Percentiles rank a stretch among this genome's conserved stretches.
phyloP scores from a whole-genome alignment of 2,329 filamentous ascomycete species.

The Esteya vermicola region DNA sequence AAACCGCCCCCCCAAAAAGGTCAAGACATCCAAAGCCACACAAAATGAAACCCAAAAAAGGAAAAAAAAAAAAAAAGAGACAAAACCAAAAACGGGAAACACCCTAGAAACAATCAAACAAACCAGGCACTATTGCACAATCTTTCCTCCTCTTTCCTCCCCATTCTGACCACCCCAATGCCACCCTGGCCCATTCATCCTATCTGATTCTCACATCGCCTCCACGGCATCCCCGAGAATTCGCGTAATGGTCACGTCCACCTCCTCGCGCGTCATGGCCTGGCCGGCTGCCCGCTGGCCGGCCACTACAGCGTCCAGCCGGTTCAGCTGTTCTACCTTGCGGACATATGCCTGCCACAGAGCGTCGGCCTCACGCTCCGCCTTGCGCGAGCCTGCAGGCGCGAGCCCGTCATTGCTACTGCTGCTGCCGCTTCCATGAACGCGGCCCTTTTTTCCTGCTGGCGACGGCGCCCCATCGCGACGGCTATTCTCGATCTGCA shows the following conservation, averaged over 20 bases:
- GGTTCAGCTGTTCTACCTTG: slow-evolving; percentile 15
- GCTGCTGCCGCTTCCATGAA: slow-evolving; percentile 1
- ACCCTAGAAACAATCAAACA: too few species aligned
- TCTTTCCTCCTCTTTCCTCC: too few species aligned
- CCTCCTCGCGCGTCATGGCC: slow-evolving; percentile 46
- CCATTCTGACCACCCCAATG: neutral
- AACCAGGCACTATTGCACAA: too few species aligned
- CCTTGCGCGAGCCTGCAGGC: neutral
- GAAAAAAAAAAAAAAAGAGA: neutral
- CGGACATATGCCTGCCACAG: slow-evolving; percentile 11
- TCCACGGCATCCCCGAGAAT: slow-evolving; percentile 19
- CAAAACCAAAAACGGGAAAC: neutral
- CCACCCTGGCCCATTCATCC: neutral
- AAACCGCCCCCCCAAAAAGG: too few species aligned
- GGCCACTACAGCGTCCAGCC: slow-evolving; percentile 74
- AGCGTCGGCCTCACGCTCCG: slow-evolving; percentile 9
- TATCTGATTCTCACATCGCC: too few species aligned
- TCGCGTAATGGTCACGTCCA: slow-evolving; percentile 49
- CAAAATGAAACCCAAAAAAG: neutral
- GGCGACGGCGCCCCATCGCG: slow-evolving; percentile 7
- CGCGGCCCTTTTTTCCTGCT: too few species aligned
- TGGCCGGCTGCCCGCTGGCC: slow-evolving; percentile 56
- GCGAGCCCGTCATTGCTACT: slow-evolving; percentile 2
- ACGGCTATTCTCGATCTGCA: slow-evolving; percentile 49
- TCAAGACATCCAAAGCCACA: too few species aligned